A percentile compares a stretch with the other conserved stretches of the same genome.
phyloP scores from a whole-genome alignment of 225 moss, liverwort and hornwort species.

The Thuidium tamariscinum region DNA sequence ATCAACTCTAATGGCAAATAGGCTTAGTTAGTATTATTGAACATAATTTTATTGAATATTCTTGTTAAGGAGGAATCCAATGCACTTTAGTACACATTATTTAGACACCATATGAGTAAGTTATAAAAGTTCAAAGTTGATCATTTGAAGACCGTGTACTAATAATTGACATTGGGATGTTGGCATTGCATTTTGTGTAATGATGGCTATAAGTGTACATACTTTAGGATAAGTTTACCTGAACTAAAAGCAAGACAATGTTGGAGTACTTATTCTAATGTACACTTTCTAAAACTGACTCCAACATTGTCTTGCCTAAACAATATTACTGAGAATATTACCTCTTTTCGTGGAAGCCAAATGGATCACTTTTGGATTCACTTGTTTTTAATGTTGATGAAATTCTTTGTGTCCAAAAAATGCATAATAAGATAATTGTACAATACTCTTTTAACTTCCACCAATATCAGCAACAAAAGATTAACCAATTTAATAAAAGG shows the following conservation, averaged over 20 bases:
- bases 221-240: not conserved
- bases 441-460: too few species aligned
- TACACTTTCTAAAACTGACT: fast-evolving
- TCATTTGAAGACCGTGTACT: not conserved
- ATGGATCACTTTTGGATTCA: not conserved
- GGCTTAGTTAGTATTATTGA: not conserved
- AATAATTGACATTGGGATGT: not conserved
- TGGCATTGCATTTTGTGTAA: not conserved
- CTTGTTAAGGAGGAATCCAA: not conserved
- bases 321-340: fast-evolving
- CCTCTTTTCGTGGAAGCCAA: not conserved
- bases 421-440: too few species aligned
- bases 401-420: too few species aligned
- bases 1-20: not conserved
- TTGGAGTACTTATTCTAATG: too few species aligned
- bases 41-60: not conserved
- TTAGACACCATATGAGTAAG: not conserved
- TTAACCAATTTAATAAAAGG: too few species aligned
- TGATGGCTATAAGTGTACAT: not conserved
- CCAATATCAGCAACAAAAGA: too few species aligned
- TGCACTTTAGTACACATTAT: not conserved
- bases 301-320: not conserved
- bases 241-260: too few species aligned
- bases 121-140: not conserved
- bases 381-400: too few species aligned